A percentile compares a stretch with the other conserved stretches of the same genome.
These are phyloP conservation scores for Kazachstania taianensis DNA, from an alignment of 805 yeast species.

Conservation along the genomic window DNA sequence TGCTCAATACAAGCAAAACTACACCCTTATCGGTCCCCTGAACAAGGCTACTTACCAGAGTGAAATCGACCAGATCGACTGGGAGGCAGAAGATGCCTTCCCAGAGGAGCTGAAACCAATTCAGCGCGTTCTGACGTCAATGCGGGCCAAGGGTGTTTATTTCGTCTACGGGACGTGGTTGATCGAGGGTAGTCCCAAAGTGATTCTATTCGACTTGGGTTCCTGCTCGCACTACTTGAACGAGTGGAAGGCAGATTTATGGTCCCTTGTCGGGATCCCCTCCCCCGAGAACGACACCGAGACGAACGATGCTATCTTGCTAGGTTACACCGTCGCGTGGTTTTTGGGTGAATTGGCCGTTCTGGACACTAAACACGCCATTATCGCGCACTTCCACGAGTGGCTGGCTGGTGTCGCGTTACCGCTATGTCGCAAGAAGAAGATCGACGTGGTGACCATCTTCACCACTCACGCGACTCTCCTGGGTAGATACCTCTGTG, in stretches of 20 bases:
- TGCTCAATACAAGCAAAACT: constrained; percentile 82
- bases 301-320: constrained; percentile 82
- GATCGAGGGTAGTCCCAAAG: constrained; percentile 97
- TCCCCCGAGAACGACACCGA: constrained; percentile 83
- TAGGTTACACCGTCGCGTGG: constrained; percentile 95
- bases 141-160: constrained; percentile 71
- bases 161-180: constrained; percentile 93
- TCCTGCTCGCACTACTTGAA: constrained; percentile 63
- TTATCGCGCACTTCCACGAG: constrained; percentile 91
- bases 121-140: constrained; percentile 52
- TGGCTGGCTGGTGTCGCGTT: constrained; percentile 97
- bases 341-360: constrained; percentile 88
- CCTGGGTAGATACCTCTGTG: constrained; percentile 89
- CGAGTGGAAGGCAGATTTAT: constrained; percentile 91
- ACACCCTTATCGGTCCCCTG: constrained; percentile 79
- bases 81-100: constrained; percentile 36
- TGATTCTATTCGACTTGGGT: constrained; percentile 73
- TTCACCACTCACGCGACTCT: constrained; percentile 97
- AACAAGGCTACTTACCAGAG: constrained; percentile 63
- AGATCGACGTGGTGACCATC: constrained; percentile 87
- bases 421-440: constrained; percentile 83
- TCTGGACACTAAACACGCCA: constrained; percentile 77
- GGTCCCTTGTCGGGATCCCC: constrained; percentile 89
- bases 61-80: constrained; percentile 70
- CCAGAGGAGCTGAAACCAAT: constrained; percentile 22